A percentile compares a stretch with the other conserved stretches of the same genome.
These are phyloP conservation scores for Magnolia officinalis DNA, from an alignment of 164 flowering plant genomes.

Conservation along the genomic window DNA sequence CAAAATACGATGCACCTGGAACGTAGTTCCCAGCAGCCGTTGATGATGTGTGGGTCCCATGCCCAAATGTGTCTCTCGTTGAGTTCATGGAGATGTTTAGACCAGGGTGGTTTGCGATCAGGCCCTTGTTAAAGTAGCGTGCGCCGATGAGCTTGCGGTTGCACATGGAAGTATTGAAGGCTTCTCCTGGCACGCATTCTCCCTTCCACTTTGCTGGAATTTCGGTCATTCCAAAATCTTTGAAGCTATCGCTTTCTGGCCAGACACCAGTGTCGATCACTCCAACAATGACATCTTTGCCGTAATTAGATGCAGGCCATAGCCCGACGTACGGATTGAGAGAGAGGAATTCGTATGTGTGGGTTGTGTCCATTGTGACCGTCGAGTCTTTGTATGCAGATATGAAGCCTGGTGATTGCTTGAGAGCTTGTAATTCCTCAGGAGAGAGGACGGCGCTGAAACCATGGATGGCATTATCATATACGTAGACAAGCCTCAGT, in stretches of 20 bases:
- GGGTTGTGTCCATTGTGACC: slow-evolving; percentile 47
- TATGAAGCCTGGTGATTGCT: slow-evolving; percentile 32
- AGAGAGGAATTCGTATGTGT: slow-evolving; percentile 41
- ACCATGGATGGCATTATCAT: slow-evolving; percentile 43
- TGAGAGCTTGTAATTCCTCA: slow-evolving; percentile 15
- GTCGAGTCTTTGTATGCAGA: slow-evolving; percentile 29
- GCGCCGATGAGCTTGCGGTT: slow-evolving; percentile 69
- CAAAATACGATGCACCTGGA: slow-evolving; percentile 34
- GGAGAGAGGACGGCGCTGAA: slow-evolving; percentile 33
- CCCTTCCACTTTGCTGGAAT: slow-evolving; percentile 65
- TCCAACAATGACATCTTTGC: slow-evolving; percentile 56
- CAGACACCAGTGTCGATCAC: slow-evolving; percentile 63
- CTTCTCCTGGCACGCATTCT: slow-evolving; percentile 34
- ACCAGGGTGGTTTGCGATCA: slow-evolving; percentile 27
- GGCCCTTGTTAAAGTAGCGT: slow-evolving; percentile 42
- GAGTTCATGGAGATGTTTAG: slow-evolving; percentile 40
- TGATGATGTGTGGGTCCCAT: slow-evolving; percentile 63
- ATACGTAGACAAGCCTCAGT: slow-evolving; percentile 30
- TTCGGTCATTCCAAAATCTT: slow-evolving; percentile 45
- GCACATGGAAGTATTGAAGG: slow-evolving; percentile 52
- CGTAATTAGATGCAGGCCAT: slow-evolving; percentile 54
- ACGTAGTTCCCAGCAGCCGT: slow-evolving; percentile 55
- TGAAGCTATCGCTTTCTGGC: slow-evolving; percentile 67
- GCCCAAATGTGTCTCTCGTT: slow-evolving; percentile 50
- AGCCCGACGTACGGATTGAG: slow-evolving; percentile 36